These are phyloP conservation scores for Colletotrichum sp. DNA, from an alignment of 2,329 filamentous ascomycete species.

Conservation along the genomic window DNA sequence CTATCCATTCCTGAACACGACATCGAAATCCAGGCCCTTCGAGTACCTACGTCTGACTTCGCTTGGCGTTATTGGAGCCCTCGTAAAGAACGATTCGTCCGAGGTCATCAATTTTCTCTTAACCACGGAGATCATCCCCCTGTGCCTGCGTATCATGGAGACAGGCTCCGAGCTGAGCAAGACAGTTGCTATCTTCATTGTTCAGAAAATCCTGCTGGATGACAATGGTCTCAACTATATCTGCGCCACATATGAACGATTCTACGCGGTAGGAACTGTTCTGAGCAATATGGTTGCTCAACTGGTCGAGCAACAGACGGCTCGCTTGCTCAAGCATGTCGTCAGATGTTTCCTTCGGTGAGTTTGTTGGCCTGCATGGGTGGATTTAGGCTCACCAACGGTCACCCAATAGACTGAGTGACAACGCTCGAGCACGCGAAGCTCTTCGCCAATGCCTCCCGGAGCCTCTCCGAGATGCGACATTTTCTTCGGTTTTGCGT, in stretches of 20 bases:
- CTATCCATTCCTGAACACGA: slow-evolving; percentile 98
- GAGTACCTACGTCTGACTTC: slow-evolving; percentile 97
- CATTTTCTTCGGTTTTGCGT: slow-evolving; percentile 93
- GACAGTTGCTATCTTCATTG: slow-evolving; percentile 99
- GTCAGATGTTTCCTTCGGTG: slow-evolving; percentile 96
- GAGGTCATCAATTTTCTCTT: slow-evolving; percentile 99
- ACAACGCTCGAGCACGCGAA: slow-evolving; percentile 94
- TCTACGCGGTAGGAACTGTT: slow-evolving; percentile 97
- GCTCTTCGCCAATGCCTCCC: slow-evolving; percentile 95
- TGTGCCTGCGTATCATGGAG: slow-evolving; percentile 98
- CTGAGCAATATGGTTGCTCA: slow-evolving; percentile 99
- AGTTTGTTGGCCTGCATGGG: slow-evolving; percentile 37
- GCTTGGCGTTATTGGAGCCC: slow-evolving; percentile 91
- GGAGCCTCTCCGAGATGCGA: slow-evolving; percentile 97
- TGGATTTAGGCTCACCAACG: background rate
- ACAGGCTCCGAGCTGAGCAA: slow-evolving; percentile 98
- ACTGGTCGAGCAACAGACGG: slow-evolving; percentile 96
- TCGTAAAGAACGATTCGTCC: slow-evolving; percentile 98
- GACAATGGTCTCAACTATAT: slow-evolving; percentile 98
- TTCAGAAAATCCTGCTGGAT: slow-evolving; percentile 97
- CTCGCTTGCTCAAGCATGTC: slow-evolving; percentile 94
- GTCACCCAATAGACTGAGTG: slow-evolving; percentile 73
- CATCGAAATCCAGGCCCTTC: slow-evolving; percentile 95
- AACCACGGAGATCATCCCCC: slow-evolving; percentile 96
- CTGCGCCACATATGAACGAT: slow-evolving; percentile 97